A percentile compares a stretch with the other conserved stretches of the same genome.
Conservation (phyloP, 164 flowering plant species). For the Cinnamomum micranthum region DNA sequence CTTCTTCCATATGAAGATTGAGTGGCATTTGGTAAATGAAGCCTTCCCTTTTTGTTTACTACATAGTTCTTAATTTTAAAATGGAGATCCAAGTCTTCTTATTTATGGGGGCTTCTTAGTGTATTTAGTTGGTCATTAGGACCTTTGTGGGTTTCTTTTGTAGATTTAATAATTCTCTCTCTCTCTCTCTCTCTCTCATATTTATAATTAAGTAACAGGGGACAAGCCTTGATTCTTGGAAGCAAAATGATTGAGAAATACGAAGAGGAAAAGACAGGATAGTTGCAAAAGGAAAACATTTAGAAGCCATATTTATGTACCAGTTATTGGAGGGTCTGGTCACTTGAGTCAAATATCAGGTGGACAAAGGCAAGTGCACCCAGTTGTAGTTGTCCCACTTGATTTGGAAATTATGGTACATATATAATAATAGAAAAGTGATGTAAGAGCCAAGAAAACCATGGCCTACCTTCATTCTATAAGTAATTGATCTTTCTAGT, state of each 20-base stretch:
- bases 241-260: background rate
- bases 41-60: too few relatives aligned
- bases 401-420: background rate
- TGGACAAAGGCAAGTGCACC: slow-evolving; percentile 1
- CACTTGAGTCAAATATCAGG: slow-evolving; percentile 1
- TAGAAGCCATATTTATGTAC: background rate
- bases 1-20: too few relatives aligned
- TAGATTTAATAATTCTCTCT: background rate
- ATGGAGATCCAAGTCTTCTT: background rate
- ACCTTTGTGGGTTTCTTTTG: background rate
- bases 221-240: background rate
- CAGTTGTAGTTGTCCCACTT: background rate
- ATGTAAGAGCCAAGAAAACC: background rate
- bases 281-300: slow-evolving; percentile 2
- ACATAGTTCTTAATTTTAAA: background rate
- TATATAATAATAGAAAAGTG: background rate
- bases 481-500: background rate
- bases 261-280: slow-evolving; percentile 9
- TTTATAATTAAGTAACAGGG: slow-evolving; percentile 2
- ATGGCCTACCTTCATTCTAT: background rate
- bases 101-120: background rate
- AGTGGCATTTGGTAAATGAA: too few relatives aligned
- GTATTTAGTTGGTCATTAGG: too few relatives aligned
- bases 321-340: background rate
- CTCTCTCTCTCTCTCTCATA: background rate